A percentile compares a stretch with the other conserved stretches of the same genome.
phyloP scores from a whole-genome alignment of 2,329 filamentous ascomycete genomes.

The Onygena corvina region DNA sequence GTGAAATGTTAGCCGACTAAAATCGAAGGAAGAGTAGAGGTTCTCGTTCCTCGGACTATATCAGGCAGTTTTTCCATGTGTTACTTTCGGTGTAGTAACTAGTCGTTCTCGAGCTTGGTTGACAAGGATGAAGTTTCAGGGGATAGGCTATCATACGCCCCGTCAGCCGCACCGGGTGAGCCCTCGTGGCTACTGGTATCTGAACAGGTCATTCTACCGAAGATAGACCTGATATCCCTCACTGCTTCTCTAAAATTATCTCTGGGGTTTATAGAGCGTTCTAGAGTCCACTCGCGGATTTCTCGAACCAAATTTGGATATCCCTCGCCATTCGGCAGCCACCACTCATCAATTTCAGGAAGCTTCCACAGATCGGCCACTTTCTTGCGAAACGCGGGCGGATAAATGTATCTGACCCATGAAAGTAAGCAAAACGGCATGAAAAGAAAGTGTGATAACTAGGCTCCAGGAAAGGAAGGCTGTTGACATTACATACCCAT shows the following conservation, averaged over 20 bases:
- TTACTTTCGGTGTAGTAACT: too few species aligned
- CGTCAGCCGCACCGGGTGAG: slow-evolving; percentile 16
- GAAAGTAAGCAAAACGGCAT: slow-evolving; percentile 7
- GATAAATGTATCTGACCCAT: slow-evolving; percentile 63
- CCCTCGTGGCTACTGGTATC: slow-evolving; percentile 27
- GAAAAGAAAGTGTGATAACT: not conserved
- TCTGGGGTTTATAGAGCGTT: slow-evolving; percentile 50
- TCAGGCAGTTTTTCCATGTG: too few species aligned
- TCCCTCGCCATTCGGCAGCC: slow-evolving; percentile 72
- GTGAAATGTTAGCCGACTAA: too few species aligned
- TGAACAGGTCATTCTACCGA: slow-evolving; percentile 49
- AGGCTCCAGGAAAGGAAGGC: not conserved
- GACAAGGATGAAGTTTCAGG: slow-evolving; percentile 8
- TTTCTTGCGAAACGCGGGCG: slow-evolving; percentile 57
- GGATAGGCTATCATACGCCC: slow-evolving; percentile 7
- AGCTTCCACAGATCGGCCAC: slow-evolving; percentile 67
- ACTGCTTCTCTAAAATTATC: slow-evolving; percentile 50
- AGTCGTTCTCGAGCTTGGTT: slow-evolving; percentile 8
- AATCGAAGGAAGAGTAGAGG: too few species aligned
- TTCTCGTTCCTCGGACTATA: too few species aligned
- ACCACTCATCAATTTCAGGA: slow-evolving; percentile 65
- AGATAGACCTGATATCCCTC: slow-evolving; percentile 63
- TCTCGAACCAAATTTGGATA: slow-evolving; percentile 61
- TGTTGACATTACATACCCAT: slow-evolving; percentile 51
- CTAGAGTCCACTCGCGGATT: slow-evolving; percentile 69